Evolutionary conservation across 2,329 filamentous ascomycete species (phyloP), one percentile per base, ranked within the genome.

Genomic region (Neopestalotiopsis rosae): DNA sequence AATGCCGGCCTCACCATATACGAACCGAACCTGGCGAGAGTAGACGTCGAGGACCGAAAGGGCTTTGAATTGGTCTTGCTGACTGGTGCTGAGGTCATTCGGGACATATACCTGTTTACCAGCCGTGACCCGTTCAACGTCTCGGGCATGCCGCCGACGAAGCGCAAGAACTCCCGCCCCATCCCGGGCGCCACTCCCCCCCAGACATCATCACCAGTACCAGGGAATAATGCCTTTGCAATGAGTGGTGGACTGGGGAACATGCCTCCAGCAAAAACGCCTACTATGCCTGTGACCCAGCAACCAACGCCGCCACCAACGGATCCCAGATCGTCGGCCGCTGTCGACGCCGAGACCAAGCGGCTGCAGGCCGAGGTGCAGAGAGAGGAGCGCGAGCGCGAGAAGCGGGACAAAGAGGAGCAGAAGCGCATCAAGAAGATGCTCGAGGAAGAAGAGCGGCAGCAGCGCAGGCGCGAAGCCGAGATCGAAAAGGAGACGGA

Each of bases 41-140:
- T 98, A 12, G 95, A 98, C 58, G 90, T 98, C 71, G 94, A 99
- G 79, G 96, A 99, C 80, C 90, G 92, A 68, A 98, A 98, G 79
- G 96, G 96, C 0, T 84, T 98, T 4, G 96, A 99, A 78, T 88
- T 98, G 1, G 91, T 95, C 1, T 81, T 98, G 20, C 78, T 92
- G 24, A 79, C 92, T 24, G 85, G 88, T 34, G 88, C 89, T 1
- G 87, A 90, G 73, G 87, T 90, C 40, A 90, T 92, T 69, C 86
- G 88, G 58, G 90, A 92, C 73, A 82, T 92, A 56, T 92, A 88
- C 74, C 83, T 92, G 34, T 84, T 87, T 69, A 87, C 90, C 4
- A 88, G 90, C 67, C 87, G 88, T 20, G 93, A 97, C 73, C 85
- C 90, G 4, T 98, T 98, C 82, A 96, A 98, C 78, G 86, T 94